Evolutionary conservation across 192 early-diverging fungal species (phyloP).

Genomic region (Piromyces finnis): DNA sequence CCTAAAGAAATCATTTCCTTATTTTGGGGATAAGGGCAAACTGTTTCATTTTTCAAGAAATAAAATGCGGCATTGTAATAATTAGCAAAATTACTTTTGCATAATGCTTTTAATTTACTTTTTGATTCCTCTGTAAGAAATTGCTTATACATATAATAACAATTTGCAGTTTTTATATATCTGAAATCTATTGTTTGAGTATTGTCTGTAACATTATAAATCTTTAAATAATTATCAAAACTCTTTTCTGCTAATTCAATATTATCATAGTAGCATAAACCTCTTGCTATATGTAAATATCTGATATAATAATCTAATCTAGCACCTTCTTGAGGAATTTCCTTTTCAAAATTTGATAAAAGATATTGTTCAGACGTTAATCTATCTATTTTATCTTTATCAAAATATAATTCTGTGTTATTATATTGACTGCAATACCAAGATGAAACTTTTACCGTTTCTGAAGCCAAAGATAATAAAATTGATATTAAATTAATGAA

Average conservation of each 20-base stretch:
- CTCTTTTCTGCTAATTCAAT: no score
- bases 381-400: no score
- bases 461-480: no score
- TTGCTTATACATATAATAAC: background rate
- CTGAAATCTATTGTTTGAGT: background rate
- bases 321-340: no score
- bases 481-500: no score
- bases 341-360: no score
- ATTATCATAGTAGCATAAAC: background rate
- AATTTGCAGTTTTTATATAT: background rate
- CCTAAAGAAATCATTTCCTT: background rate
- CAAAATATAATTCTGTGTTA: no score
- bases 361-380: no score
- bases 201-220: no score
- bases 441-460: no score
- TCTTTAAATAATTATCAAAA: no score
- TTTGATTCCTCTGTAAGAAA: background rate
- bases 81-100: background rate
- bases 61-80: background rate
- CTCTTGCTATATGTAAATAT: background rate
- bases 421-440: no score
- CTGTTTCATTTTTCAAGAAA: background rate
- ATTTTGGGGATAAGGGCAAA: background rate
- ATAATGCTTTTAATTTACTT: background rate
- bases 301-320: background rate